Conservation (phyloP, 2,329 filamentous ascomycete genomes). For the Penicillium sp. region DNA sequence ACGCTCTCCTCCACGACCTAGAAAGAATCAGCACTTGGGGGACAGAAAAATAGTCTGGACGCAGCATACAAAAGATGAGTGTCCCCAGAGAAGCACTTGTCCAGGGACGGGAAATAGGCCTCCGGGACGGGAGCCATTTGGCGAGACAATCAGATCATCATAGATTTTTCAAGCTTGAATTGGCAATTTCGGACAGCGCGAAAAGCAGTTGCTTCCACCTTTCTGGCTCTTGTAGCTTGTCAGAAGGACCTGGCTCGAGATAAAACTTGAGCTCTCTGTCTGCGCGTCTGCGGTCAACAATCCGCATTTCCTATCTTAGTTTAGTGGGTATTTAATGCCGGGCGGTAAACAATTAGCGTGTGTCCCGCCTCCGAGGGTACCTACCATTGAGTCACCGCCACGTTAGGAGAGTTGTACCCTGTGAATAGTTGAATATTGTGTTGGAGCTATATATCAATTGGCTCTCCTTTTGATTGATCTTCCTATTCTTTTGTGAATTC, state of each 20-base stretch:
- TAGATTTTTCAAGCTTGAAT: conserved; percentile 18
- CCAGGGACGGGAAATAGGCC: conserved; percentile 76
- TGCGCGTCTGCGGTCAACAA: conserved; percentile 33
- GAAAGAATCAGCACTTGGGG: conserved; percentile 17
- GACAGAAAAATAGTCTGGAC: background rate
- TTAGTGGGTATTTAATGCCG: conserved; percentile 31
- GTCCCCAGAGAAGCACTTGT: conserved; percentile 77
- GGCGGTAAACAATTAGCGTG: conserved; percentile 22
- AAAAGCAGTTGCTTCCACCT: background rate
- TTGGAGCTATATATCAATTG: background rate
- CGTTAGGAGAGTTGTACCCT: background rate
- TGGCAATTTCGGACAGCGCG: background rate
- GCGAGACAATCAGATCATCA: conserved; percentile 39
- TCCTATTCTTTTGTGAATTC: background rate
- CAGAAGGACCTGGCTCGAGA: conserved; percentile 17
- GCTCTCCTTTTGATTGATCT: background rate
- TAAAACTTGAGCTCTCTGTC: conserved; percentile 25
- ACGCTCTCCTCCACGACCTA: conserved; percentile 57
- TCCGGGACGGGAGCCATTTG: conserved; percentile 65
- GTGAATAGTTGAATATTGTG: background rate
- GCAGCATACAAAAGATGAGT: conserved; percentile 64
- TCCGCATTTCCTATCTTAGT: conserved; percentile 30
- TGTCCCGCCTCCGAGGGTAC: background rate
- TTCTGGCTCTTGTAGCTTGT: conserved; percentile 17
- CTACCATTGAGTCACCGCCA: conserved; percentile 12